These are phyloP conservation scores for Phyllosticta capitalensis DNA, from an alignment of 2,329 filamentous ascomycete genomes.

Conservation along the genomic window DNA sequence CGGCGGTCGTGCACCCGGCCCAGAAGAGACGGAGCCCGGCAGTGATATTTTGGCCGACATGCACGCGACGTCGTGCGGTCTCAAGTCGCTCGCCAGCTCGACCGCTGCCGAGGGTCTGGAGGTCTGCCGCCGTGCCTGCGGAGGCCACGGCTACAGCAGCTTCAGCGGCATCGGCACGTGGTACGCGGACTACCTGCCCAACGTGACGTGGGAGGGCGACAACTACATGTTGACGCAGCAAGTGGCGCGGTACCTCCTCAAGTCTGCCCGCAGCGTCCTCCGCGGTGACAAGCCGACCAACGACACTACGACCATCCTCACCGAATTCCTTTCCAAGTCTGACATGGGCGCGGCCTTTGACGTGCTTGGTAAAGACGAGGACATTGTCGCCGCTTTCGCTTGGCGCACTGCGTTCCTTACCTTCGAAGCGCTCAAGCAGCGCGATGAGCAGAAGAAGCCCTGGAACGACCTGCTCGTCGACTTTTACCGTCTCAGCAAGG, in stretches of 20 bases:
- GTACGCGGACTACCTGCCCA: constrained; percentile 69
- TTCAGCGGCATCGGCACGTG: constrained; percentile 68
- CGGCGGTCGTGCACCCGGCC: constrained; percentile 49
- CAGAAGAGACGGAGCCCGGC: constrained; percentile 57
- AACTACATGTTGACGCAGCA: constrained; percentile 79
- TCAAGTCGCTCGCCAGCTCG: constrained; percentile 64
- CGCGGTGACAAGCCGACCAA: constrained; percentile 54
- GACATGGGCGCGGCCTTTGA: constrained; percentile 68
- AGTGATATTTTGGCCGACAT: constrained; percentile 63
- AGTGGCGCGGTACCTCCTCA: constrained; percentile 65
- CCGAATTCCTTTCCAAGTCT: constrained; percentile 52
- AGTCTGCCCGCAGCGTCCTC: constrained; percentile 63
- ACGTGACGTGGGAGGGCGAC: constrained; percentile 65
- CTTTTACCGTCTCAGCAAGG: constrained; percentile 67
- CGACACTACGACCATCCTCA: constrained; percentile 59
- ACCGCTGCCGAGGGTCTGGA: constrained; percentile 67
- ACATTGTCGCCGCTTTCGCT: constrained; percentile 64
- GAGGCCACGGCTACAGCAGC: constrained; percentile 66
- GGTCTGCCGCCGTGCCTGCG: constrained; percentile 63
- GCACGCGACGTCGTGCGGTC: constrained; percentile 65
- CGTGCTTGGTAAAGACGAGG: constrained; percentile 58
- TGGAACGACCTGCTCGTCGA: constrained; percentile 73
- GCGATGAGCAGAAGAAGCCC: constrained; percentile 63
- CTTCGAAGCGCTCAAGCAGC: constrained; percentile 65
- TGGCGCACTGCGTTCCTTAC: constrained; percentile 67